Conservation (phyloP, 106 monocot genomes). For the Ottelia alismoides region DNA sequence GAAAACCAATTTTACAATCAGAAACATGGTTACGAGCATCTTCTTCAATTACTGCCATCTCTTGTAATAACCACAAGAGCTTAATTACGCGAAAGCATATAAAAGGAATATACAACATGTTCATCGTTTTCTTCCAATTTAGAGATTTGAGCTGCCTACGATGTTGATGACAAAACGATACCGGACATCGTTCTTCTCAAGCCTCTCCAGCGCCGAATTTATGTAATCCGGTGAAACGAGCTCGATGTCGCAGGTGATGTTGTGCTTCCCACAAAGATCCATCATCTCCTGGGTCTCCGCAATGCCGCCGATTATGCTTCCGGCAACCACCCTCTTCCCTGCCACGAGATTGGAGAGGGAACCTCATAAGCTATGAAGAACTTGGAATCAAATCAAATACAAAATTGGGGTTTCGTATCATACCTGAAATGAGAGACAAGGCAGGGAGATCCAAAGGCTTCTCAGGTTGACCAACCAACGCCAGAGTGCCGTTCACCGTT, state of each 20-base stretch:
- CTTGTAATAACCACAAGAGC: too few species aligned
- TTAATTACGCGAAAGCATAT: too few species aligned
- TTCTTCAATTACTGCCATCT: too few species aligned
- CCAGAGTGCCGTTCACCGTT: constrained; percentile 41
- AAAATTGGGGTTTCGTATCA: neutral
- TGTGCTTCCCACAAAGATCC: constrained; percentile 52
- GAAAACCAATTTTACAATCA: too few species aligned
- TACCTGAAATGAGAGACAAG: constrained; percentile 60
- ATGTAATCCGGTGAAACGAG: constrained; percentile 23
- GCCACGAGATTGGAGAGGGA: neutral
- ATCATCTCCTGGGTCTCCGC: constrained; percentile 82
- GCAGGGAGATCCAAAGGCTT: constrained; percentile 55
- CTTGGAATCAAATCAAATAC: neutral
- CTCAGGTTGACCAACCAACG: constrained; percentile 49
- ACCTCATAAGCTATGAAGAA: neutral
- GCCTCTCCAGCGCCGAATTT: constrained; percentile 43
- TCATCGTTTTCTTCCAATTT: too few species aligned
- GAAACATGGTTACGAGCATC: too few species aligned
- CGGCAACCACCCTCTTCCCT: constrained; percentile 4
- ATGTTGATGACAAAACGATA: constrained; percentile 64
- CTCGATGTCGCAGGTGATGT: constrained; percentile 55
- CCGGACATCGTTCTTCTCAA: constrained; percentile 56
- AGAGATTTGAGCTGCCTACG: neutral
- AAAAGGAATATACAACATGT: too few species aligned
- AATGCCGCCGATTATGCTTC: constrained; percentile 53